Conservation (phyloP, 306 rosid genomes). For the Fragaria ananassa region DNA sequence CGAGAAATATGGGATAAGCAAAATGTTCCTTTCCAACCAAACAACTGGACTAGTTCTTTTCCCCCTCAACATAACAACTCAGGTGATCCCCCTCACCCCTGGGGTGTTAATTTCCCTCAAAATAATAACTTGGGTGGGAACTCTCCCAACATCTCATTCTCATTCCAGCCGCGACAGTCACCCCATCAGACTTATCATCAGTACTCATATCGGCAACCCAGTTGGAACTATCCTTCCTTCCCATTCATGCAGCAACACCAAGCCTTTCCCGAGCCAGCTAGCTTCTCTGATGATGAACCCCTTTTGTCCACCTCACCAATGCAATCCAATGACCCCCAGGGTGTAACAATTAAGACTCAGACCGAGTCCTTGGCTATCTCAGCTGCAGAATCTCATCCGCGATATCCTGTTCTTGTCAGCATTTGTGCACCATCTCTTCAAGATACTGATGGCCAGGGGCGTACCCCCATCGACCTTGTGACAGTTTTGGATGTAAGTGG, state of each 20-base stretch:
- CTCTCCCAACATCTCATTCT: neutral
- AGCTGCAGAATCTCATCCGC: neutral
- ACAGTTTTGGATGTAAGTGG: conserved; percentile 35
- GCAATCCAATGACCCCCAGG: neutral
- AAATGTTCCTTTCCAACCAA: conserved; percentile 14
- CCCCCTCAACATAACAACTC: neutral
- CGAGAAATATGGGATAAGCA: neutral
- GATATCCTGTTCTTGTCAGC: conserved; percentile 13
- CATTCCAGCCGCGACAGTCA: neutral
- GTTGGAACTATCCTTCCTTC: neutral
- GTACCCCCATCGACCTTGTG: conserved; percentile 33
- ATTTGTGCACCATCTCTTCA: conserved; percentile 8
- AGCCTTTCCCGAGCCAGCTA: neutral
- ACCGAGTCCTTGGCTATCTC: conserved; percentile 7
- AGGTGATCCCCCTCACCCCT: neutral
- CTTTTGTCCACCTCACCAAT: conserved; percentile 1
- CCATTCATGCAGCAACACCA: neutral
- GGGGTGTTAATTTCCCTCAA: neutral
- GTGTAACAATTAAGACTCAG: neutral
- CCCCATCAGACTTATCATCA: neutral
- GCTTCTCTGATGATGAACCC: conserved; percentile 17
- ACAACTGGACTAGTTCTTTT: neutral
- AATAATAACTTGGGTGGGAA: neutral
- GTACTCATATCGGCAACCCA: neutral
- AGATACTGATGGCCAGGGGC: neutral